A percentile compares a stretch with the other conserved stretches of the same genome.
Evolutionary conservation across 208 protist genomes (phyloP).

Genomic region (Trypanosomatidae sp.): DNA sequence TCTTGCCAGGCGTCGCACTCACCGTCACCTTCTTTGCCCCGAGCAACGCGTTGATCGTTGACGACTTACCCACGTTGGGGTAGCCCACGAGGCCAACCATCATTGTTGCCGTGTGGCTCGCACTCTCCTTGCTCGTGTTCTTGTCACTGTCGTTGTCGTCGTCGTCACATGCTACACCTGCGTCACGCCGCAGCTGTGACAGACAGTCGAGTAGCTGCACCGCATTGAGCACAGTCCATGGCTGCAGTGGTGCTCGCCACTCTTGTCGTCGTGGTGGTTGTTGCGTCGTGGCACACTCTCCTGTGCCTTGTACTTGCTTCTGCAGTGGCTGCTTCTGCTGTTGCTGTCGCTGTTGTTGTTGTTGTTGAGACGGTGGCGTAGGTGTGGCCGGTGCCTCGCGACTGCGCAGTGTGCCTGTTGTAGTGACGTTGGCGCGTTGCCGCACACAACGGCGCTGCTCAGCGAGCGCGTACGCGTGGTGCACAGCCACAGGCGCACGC

Average conservation of each 20-base stretch:
- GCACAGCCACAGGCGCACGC: slow-evolving; percentile 54
- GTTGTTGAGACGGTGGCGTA: too few relatives aligned
- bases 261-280: too few relatives aligned
- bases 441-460: slow-evolving; percentile 21
- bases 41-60: slow-evolving; percentile 95
- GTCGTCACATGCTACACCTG: slow-evolving; percentile 12
- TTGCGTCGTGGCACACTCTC: too few relatives aligned
- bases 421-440: too few relatives aligned
- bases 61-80: slow-evolving; percentile 98
- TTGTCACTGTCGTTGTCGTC: too few relatives aligned
- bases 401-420: too few relatives aligned
- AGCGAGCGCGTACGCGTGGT: slow-evolving; percentile 60
- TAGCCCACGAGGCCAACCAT: slow-evolving; percentile 95
- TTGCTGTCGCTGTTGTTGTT: too few relatives aligned
- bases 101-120: slow-evolving; percentile 22
- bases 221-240: slow-evolving; percentile 4
- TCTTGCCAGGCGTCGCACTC: slow-evolving; percentile 95
- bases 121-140: not conserved
- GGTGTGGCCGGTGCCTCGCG: too few relatives aligned
- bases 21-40: slow-evolving; percentile 93
- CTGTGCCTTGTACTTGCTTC: too few relatives aligned
- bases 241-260: too few relatives aligned
- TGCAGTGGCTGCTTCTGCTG: too few relatives aligned
- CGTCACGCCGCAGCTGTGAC: slow-evolving; percentile 25
- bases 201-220: slow-evolving; percentile 73